These are phyloP conservation scores for Plasmodium berghei DNA, from an alignment of 169 alveolate genomes.

Conservation along the genomic window DNA sequence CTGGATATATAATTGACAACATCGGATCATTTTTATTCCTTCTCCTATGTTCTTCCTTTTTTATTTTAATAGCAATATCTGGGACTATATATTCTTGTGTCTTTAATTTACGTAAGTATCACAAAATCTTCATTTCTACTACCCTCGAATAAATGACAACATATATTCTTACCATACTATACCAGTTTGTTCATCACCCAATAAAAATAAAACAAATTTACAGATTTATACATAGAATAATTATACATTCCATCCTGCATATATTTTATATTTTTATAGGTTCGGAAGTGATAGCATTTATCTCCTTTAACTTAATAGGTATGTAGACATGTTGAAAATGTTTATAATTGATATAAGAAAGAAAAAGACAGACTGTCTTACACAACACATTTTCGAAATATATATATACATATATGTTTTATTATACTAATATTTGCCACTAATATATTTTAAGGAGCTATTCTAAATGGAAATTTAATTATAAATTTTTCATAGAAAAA, in stretches of 20 bases:
- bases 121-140: no score
- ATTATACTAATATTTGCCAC: background rate
- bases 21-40: slow-evolving; percentile 67
- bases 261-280: slow-evolving; percentile 17
- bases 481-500: no score
- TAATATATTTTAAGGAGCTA: background rate
- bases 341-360: no score
- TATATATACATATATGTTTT: background rate
- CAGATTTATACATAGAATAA: background rate
- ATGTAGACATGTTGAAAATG: no score
- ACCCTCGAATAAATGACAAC: no score
- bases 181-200: background rate
- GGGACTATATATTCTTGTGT: slow-evolving; percentile 67
- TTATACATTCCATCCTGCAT: background rate
- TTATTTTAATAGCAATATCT: slow-evolving; percentile 61
- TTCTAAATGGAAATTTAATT: no score
- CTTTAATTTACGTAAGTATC: slow-evolving; percentile 35
- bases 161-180: background rate
- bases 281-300: slow-evolving; percentile 56
- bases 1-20: slow-evolving; percentile 68
- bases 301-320: slow-evolving; percentile 75
- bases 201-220: background rate
- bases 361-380: no score
- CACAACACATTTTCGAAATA: background rate
- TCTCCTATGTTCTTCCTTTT: slow-evolving; percentile 58